Conservation (phyloP, 2,329 filamentous ascomycete genomes). For the Penicillium sp. region DNA sequence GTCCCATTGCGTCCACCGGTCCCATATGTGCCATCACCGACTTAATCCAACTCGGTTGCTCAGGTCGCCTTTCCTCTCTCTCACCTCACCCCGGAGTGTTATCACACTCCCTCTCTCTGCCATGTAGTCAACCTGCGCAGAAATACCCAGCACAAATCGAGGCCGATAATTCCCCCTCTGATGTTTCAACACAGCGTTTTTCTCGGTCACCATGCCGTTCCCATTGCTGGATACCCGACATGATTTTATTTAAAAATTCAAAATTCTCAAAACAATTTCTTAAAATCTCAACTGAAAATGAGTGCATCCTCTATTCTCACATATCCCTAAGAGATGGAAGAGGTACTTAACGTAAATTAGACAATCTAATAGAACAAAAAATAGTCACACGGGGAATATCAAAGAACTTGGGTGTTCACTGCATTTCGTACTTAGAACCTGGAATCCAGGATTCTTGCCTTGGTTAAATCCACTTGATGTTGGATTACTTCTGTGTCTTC, state of each 20-base stretch:
- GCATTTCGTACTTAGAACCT: background rate
- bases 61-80: background rate
- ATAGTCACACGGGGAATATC: background rate
- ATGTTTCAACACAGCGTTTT: slow-evolving; percentile 30
- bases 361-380: background rate
- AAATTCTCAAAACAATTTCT: background rate
- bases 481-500: slow-evolving; percentile 1
- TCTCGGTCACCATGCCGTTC: slow-evolving; percentile 18
- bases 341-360: background rate
- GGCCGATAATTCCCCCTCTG: slow-evolving; percentile 7
- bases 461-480: background rate
- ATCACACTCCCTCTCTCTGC: slow-evolving; percentile 1
- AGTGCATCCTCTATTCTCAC: background rate
- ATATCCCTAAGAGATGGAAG: background rate
- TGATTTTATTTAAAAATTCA: slow-evolving; percentile 17
- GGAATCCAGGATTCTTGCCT: background rate
- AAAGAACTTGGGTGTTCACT: background rate
- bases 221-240: slow-evolving; percentile 36
- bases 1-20: background rate
- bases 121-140: slow-evolving; percentile 27
- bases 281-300: background rate
- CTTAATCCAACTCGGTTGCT: background rate
- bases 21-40: background rate
- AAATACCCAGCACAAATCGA: slow-evolving; percentile 12
- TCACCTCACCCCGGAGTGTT: background rate